Conservation (phyloP, 2,329 filamentous ascomycete genomes). For the Grosmannia huntii region DNA sequence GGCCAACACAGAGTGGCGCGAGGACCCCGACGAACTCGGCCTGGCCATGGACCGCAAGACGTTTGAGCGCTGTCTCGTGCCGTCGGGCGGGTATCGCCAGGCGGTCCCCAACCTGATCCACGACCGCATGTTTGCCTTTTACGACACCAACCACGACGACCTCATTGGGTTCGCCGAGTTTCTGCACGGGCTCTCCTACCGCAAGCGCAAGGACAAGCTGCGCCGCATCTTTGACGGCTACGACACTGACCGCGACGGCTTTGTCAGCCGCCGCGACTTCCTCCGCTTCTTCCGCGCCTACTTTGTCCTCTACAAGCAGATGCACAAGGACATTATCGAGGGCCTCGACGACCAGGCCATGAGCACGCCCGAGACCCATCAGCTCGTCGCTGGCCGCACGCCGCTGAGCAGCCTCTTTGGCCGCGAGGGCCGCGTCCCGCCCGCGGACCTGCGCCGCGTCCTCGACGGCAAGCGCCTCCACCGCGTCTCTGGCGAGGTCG, state of each 20-base stretch:
- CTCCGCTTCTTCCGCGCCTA: slow-evolving; percentile 85
- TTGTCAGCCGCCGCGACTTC: slow-evolving; percentile 74
- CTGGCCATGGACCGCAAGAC: slow-evolving; percentile 85
- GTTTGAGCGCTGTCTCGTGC: slow-evolving; percentile 82
- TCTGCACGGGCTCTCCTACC: slow-evolving; percentile 63
- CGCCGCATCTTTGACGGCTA: slow-evolving; percentile 55
- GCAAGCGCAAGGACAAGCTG: slow-evolving; percentile 28
- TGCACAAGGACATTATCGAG: slow-evolving; percentile 72
- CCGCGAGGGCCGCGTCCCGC: slow-evolving; percentile 55
- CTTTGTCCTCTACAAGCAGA: slow-evolving; percentile 79
- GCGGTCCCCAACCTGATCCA: slow-evolving; percentile 80
- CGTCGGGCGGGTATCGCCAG: slow-evolving; percentile 66
- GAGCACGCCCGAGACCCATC: slow-evolving; percentile 61
- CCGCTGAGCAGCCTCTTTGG: slow-evolving; percentile 65
- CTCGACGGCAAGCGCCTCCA: slow-evolving; percentile 48
- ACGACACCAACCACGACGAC: slow-evolving; percentile 80
- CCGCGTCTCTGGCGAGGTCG: slow-evolving; percentile 26
- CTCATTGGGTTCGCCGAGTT: slow-evolving; percentile 91
- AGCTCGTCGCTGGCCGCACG: slow-evolving; percentile 62
- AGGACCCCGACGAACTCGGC: slow-evolving; percentile 64
- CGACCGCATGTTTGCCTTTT: slow-evolving; percentile 93
- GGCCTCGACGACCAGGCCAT: slow-evolving; percentile 67
- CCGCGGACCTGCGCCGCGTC: slow-evolving; percentile 44
- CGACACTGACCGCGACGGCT: slow-evolving; percentile 81
- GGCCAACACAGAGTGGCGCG: slow-evolving; percentile 71